A percentile compares a stretch with the other conserved stretches of the same genome.
phyloP scores from a whole-genome alignment of 495 filamentous ascomycete genomes.

The Tuber magnatum region DNA sequence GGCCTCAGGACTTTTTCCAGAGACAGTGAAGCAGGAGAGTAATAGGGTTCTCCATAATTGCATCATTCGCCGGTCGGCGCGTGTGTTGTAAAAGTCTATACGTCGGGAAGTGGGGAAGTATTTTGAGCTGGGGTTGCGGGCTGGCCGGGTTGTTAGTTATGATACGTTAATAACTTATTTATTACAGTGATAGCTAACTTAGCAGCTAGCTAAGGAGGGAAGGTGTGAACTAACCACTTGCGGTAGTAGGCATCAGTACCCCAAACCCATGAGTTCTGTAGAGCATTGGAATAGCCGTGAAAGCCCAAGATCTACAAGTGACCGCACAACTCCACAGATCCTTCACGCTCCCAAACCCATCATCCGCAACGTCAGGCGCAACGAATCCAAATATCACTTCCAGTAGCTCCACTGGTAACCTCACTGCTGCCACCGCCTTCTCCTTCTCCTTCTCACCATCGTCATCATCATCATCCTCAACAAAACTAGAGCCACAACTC shows the following conservation, averaged over 20 bases:
- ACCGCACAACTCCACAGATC: conserved; percentile 37
- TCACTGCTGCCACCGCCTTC: conserved; percentile 18
- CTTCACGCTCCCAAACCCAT: conserved; percentile 26
- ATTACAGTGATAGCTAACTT: background rate
- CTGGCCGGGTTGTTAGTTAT: background rate
- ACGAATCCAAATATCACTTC: conserved; percentile 38
- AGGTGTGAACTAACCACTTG: conserved; percentile 2
- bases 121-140: conserved; percentile 10
- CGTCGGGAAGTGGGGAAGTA: conserved; percentile 35
- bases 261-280: conserved; percentile 38
- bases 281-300: conserved; percentile 32
- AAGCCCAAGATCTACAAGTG: conserved; percentile 37
- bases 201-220: background rate
- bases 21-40: conserved; percentile 39
- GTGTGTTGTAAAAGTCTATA: conserved; percentile 33
- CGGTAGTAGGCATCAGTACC: conserved; percentile 35
- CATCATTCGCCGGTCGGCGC: conserved; percentile 27
- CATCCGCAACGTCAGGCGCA: conserved; percentile 26
- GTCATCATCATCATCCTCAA: background rate
- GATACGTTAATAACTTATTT: conserved; percentile 10
- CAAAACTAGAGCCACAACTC: conserved; percentile 14
- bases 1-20: conserved; percentile 33
- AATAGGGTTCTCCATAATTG: conserved; percentile 37
- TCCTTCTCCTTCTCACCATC: conserved; percentile 4
- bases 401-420: conserved; percentile 36